Base-by-base conservation (phyloP, 768 basidiomycete species). In the Macrocybe gigantea region DNA sequence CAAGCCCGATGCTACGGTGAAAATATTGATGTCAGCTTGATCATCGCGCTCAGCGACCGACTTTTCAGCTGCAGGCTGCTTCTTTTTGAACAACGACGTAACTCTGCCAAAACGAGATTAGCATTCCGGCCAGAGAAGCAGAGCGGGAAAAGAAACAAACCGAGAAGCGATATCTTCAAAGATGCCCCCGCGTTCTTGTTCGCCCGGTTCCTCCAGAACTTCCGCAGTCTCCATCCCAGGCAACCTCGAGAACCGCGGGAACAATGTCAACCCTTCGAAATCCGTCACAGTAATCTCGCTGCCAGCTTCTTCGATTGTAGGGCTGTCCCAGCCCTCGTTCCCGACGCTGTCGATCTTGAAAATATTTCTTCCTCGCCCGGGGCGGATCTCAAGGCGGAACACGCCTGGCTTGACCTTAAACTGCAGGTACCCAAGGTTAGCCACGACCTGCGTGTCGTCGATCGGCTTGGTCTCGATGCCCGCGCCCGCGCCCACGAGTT, bases 21-120 rank as follows among this genome's bases (percentile, higher is more conserved):
- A 98, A 54, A 99, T 95, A 58, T 99, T 98, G 67, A 98, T 96
- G 32, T 96, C 91, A 6, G 95, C 93, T 55, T 90, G 86, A 34
- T 61, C 62, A 40, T 69, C 67, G 22, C 22, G 22, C 22, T 22
- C 22, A 22, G 22, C 22, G 22, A 22, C 22, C 6, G 50, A 54
- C 37, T 57, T 34, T 30, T 56, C 62, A 34, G 55, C 47, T 11
- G 54, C 56, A 2, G 50, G 52, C n/a, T 57, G 57, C 30, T 66
- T 66, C 55, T 45, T 52, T 43, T 59, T 66, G 59, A 77, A 76
- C 22, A 80, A 53, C 7, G 74, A 77, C 50, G 67, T 64, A 47
- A 83, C 49, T 33, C 77, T 80, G 13, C 12, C 44, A 38, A 45
- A 48, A 46, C 64, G 12, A 7, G 9, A n/a, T 47, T 31, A 36